phyloP scores from a whole-genome alignment of 164 flowering plant genomes.

The Chimonanthus praecox region DNA sequence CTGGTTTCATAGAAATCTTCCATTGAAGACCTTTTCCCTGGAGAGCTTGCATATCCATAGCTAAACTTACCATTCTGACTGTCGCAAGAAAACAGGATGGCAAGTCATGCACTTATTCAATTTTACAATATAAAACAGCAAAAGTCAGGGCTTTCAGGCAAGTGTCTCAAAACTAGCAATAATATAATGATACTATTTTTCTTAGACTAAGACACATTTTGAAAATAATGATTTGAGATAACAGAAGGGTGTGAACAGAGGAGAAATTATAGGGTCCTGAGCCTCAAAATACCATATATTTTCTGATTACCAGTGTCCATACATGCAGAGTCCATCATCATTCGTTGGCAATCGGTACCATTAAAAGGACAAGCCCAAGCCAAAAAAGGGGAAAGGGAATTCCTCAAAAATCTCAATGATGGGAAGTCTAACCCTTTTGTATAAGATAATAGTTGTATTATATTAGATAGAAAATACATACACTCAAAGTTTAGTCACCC shows the following conservation, averaged over 20 bases:
- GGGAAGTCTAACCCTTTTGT: too few species aligned
- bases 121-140: too few species aligned
- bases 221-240: neutral
- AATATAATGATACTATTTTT: too few species aligned
- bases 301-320: neutral
- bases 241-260: neutral
- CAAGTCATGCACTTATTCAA: rapidly evolving
- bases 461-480: too few species aligned
- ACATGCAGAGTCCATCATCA: neutral
- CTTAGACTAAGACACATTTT: neutral
- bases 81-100: constrained; percentile 21
- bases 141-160: neutral
- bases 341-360: neutral
- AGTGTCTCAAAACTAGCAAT: neutral
- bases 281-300: neutral
- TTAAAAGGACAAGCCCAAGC: too few species aligned
- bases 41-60: constrained; percentile 97
- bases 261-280: neutral
- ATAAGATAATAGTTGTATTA: too few species aligned
- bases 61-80: constrained; percentile 94
- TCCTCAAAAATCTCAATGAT: too few species aligned
- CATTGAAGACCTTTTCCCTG: constrained; percentile 95
- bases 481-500: too few species aligned
- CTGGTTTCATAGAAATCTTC: constrained; percentile 96
- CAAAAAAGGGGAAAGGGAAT: too few species aligned